Conservation (phyloP, 805 yeast genomes). For the Lachancea dasiensis region DNA sequence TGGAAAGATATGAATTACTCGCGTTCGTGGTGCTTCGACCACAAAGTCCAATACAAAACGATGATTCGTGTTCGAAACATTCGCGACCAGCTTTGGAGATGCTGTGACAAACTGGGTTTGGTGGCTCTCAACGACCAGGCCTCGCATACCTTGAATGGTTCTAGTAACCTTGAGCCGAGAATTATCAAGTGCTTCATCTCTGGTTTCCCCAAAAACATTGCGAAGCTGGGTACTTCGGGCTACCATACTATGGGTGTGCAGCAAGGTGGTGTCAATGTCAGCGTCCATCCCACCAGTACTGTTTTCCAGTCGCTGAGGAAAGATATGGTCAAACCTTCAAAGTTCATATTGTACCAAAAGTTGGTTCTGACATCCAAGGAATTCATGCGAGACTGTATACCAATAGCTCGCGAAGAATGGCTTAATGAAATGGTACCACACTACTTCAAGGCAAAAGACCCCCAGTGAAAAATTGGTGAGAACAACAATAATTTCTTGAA, state of each 20-base stretch:
- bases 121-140: constrained; percentile 17
- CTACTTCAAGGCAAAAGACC: not conserved
- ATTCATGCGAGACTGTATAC: constrained; percentile 76
- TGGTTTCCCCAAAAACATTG: constrained; percentile 32
- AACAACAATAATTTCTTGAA: no score
- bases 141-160: not conserved
- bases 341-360: constrained; percentile 71
- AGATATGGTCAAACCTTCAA: constrained; percentile 63
- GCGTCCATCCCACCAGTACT: constrained; percentile 81
- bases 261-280: constrained; percentile 64
- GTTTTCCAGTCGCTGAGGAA: constrained; percentile 36
- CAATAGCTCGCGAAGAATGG: constrained; percentile 67
- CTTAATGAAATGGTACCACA: constrained; percentile 70
- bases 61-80: constrained; percentile 64
- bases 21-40: constrained; percentile 77
- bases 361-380: constrained; percentile 80
- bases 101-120: constrained; percentile 42
- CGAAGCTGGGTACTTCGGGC: constrained; percentile 24
- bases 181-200: constrained; percentile 25
- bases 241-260: constrained; percentile 28
- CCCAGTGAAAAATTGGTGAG: no score
- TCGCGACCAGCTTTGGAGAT: constrained; percentile 56
- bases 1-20: constrained; percentile 70
- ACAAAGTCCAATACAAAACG: constrained; percentile 71
- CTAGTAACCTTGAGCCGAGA: constrained; percentile 11